Evolutionary conservation across 225 moss, liverwort and hornwort species (phyloP), one percentile per base, ranked within the genome.

Genomic region (Takakia lepidozioides): DNA sequence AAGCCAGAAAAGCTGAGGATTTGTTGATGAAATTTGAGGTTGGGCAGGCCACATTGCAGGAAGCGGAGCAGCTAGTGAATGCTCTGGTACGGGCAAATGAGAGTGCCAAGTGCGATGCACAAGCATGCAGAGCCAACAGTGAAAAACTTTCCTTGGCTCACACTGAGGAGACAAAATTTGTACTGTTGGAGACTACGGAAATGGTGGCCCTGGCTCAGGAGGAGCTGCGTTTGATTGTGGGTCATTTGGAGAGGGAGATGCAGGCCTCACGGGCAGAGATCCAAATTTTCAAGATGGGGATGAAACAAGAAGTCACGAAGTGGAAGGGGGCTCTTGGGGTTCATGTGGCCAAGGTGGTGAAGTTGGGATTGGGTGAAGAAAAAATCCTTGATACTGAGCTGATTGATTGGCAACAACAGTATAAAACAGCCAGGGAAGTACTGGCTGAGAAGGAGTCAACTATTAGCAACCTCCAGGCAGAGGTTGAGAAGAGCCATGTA

Each of bases 11-110:
- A 26, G 29, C 72, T 38, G 71, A 71, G 13, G 71, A 56, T 10
- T 34, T 63, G 37, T 52, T 67, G 39, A 46, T 48, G 19, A 59
- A 71, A 49, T 62, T 71, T 38, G 63, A 76, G 30, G 59, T 35
- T 29, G 67, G 76, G 76, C 59, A 63, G 39, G 24, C 34, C 6
- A 67, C 67, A 45, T 52, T 76, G 56, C 51, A 51, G 59, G 71
- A 76, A 73, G 83, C 83, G 25, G 85, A 85, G 32, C 32, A 41
- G 41, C 70, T 88, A 27, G 70, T 93, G 37, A 75, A 83, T 62
- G 61, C 80, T 4, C 75, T 93, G 4, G 80, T 88, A 13, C 49
- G 63, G 56, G 88, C 81, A 28, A 85, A 88, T 47, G 92, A 93
- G 71, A 77, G 44, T 54, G 74, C 75, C 9, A 73, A 73, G 19